phyloP scores from a whole-genome alignment of 495 filamentous ascomycete species.

The Trichoderma asperelloides region DNA sequence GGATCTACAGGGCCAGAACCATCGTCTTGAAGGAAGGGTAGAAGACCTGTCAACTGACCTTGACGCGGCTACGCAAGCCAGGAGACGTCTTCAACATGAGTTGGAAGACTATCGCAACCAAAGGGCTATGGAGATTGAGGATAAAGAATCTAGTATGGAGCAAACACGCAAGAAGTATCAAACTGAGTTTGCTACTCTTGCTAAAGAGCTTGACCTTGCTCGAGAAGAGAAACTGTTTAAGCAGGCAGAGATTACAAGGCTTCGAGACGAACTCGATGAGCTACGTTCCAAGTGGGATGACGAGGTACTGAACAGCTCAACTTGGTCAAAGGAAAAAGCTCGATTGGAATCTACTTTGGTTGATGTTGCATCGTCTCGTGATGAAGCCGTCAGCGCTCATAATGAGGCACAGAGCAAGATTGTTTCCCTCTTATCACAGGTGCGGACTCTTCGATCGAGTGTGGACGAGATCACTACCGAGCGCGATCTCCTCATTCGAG shows the following conservation, averaged over 20 bases:
- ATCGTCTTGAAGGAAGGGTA: constrained; percentile 80
- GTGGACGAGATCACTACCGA: constrained; percentile 83
- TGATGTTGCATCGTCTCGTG: constrained; percentile 78
- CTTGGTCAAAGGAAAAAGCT: constrained; percentile 97
- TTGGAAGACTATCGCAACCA: constrained; percentile 95
- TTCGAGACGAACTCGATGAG: constrained; percentile 91
- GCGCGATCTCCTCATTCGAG: constrained; percentile 73
- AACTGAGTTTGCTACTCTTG: constrained; percentile 77
- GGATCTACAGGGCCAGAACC: constrained; percentile 80
- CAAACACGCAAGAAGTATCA: constrained; percentile 98
- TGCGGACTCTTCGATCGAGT: constrained; percentile 70
- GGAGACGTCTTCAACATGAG: constrained; percentile 93
- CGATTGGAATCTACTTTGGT: constrained; percentile 84
- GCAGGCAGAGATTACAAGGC: constrained; percentile 56
- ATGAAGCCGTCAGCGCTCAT: constrained; percentile 87
- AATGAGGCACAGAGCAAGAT: constrained; percentile 92
- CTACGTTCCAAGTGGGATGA: constrained; percentile 97
- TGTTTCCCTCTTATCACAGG: constrained; percentile 83
- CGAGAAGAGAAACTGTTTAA: constrained; percentile 68
- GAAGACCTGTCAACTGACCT: constrained; percentile 90
- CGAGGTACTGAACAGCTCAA: constrained; percentile 93
- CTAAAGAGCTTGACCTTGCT: constrained; percentile 86
- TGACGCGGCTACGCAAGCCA: constrained; percentile 75
- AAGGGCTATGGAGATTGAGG: constrained; percentile 90
- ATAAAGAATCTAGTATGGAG: constrained; percentile 93